phyloP scores from a whole-genome alignment of 768 basidiomycete genomes.

The Floccularia luteovirens region DNA sequence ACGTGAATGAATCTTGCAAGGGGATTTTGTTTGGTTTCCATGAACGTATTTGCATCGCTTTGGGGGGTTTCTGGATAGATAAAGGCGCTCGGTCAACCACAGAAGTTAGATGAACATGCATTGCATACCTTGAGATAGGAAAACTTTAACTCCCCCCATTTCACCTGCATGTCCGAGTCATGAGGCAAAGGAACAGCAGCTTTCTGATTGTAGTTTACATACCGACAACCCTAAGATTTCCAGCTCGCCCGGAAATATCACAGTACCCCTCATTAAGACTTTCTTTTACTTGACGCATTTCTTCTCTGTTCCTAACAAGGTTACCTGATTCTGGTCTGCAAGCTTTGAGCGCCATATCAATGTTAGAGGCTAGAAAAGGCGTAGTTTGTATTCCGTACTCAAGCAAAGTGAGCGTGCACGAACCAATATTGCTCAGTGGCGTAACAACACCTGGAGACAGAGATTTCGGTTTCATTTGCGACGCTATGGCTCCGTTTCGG shows the following conservation, averaged over 20 bases:
- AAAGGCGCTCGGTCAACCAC: neutral
- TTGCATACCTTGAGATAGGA: constrained; percentile 55
- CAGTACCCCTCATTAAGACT: constrained; percentile 79
- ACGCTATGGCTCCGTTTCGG: no score
- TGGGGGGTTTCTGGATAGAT: constrained; percentile 46
- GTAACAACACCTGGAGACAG: constrained; percentile 19
- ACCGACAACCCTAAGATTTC: constrained; percentile 60
- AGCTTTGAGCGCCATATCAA: constrained; percentile 63
- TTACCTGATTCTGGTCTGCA: constrained; percentile 63
- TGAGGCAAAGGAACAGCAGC: no score
- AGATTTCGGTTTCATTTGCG: no score
- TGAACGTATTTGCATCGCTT: constrained; percentile 28
- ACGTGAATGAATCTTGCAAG: constrained; percentile 71
- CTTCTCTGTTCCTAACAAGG: constrained; percentile 53
- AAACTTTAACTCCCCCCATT: constrained; percentile 57
- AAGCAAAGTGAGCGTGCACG: constrained; percentile 5
- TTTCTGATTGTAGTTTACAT: no score
- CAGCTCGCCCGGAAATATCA: constrained; percentile 59
- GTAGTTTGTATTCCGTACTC: constrained; percentile 5
- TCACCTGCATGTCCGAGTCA: no score
- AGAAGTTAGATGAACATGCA: neutral
- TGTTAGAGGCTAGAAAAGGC: constrained; percentile 43
- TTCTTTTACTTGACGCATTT: constrained; percentile 69
- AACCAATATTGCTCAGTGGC: constrained; percentile 36
- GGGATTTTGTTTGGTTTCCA: constrained; percentile 44